Evolutionary conservation across 805 yeast genomes (phyloP), one percentile per base, ranked within the genome.

Genomic region (Martiniozyma abietophila): DNA sequence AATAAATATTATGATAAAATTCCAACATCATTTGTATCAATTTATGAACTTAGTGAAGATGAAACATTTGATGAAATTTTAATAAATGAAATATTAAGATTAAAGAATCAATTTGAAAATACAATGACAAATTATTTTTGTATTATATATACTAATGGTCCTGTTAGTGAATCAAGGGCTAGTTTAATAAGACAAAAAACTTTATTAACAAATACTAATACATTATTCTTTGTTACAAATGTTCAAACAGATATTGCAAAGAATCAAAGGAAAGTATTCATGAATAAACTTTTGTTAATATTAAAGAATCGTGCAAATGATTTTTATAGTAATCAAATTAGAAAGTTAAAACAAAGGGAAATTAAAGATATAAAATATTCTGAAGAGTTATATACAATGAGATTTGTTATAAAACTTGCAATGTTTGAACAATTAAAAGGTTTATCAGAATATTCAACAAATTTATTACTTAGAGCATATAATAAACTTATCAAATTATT

Each of bases 361-460:
- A 48, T 61, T 1, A 50, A 51, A 24, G 49, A 41, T 19, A 32
- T 43, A 6, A 34, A 40, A 1, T 49, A 51, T 26, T 35, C 42
- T 9, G 52, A 51, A 18, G 42, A 36, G 5, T 46, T 46, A 21
- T 72, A 74, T 71, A 60, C 63, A 6, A 64, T 71, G 0, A 55
- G 81, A 19, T 71, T 71, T 43, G 61, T 70, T 1, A 46, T 70
- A 35, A 76, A 76, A 43, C 53, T 62, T 22, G 78, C 75, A 0
- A 53, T 64, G 4, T 51, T 74, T 22, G 61, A 69, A 12, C 77
- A 75, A 45, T 53, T 70, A 40, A 61, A 64, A 38, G 65, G 43
- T 61, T 63, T 43, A 38, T 58, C 40, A 15, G 77, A 70, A n/a
- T 50, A 58, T 12, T 64, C 79, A 1, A 51, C 68, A n/a, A 71